Conservation (phyloP, 2,329 filamentous ascomycete genomes). For the Curvularia verruculosa region DNA sequence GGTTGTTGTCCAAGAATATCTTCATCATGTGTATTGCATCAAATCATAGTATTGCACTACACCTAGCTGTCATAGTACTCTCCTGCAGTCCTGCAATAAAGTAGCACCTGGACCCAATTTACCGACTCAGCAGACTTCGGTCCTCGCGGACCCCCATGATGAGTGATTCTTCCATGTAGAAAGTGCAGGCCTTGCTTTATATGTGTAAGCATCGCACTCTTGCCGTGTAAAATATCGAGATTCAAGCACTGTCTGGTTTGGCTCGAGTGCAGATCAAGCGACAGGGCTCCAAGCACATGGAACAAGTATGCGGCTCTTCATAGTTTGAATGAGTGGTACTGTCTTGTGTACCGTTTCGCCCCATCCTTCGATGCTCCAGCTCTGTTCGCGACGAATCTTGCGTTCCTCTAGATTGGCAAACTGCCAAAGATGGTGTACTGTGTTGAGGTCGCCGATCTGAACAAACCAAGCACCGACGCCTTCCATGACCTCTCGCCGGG, state of each 20-base stretch:
- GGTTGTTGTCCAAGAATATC: background rate
- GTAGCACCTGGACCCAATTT: background rate
- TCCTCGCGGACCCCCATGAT: background rate
- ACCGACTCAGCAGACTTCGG: constrained; percentile 1
- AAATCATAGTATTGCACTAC: constrained; percentile 1
- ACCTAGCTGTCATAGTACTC: background rate
- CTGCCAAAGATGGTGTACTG: constrained; percentile 97
- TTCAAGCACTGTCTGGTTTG: background rate
- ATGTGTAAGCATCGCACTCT: background rate
- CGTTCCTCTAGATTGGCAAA: constrained; percentile 96
- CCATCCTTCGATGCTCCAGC: constrained; percentile 95
- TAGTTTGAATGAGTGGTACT: constrained; percentile 92
- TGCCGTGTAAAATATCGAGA: background rate
- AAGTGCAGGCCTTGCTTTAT: background rate
- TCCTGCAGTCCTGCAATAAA: background rate
- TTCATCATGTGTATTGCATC: background rate
- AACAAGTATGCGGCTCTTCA: constrained; percentile 93
- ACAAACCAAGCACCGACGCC: constrained; percentile 98
- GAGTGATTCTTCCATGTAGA: background rate
- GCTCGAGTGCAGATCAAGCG: constrained; percentile 57
- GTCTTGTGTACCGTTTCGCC: constrained; percentile 98
- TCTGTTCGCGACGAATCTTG: constrained; percentile 87
- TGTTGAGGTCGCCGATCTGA: constrained; percentile 96
- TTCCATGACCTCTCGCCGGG: constrained; percentile 95
- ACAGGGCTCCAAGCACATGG: constrained; percentile 98